Evolutionary conservation across 2,329 filamentous ascomycete species (phyloP).

Genomic region (Grosmannia huntii): DNA sequence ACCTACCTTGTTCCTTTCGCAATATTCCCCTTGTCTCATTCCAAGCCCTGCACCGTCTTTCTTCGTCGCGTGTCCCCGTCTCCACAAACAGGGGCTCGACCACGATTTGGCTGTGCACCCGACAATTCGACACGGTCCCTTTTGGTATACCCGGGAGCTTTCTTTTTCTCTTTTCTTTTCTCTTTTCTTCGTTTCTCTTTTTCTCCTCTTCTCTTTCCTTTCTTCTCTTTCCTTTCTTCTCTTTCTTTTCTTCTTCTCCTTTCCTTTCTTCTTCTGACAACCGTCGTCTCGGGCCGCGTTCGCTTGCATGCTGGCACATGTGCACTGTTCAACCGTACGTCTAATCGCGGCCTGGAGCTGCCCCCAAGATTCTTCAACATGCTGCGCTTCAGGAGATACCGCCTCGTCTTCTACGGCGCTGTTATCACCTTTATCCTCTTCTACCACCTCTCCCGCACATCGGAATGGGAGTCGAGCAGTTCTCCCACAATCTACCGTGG

Average conservation of each 20-base stretch:
- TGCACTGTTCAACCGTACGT: not conserved
- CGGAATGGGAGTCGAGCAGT: slow-evolving; percentile 18
- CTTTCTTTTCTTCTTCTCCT: too few species aligned
- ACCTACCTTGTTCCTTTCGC: too few species aligned
- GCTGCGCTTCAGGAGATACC: slow-evolving; percentile 47
- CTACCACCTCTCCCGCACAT: slow-evolving; percentile 33
- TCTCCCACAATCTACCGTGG: slow-evolving; percentile 11
- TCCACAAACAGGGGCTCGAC: not conserved
- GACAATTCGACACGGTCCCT: not conserved
- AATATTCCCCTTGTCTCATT: too few species aligned
- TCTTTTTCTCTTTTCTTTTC: too few species aligned
- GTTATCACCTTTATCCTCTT: slow-evolving; percentile 41
- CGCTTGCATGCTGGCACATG: too few species aligned
- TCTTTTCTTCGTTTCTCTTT: not conserved
- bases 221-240: not conserved
- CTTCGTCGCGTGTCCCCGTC: not conserved
- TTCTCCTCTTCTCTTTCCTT: too few species aligned
- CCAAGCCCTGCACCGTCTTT: too few species aligned
- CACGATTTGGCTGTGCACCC: not conserved
- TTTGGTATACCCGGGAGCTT: too few species aligned
- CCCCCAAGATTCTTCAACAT: slow-evolving; percentile 21
- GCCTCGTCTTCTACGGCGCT: slow-evolving; percentile 44
- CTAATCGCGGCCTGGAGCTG: not conserved
- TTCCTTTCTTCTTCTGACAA: not conserved
- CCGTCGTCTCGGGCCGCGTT: too few species aligned